These are phyloP conservation scores for Blastobotrys americana DNA, from an alignment of 805 yeast species.

Conservation along the genomic window DNA sequence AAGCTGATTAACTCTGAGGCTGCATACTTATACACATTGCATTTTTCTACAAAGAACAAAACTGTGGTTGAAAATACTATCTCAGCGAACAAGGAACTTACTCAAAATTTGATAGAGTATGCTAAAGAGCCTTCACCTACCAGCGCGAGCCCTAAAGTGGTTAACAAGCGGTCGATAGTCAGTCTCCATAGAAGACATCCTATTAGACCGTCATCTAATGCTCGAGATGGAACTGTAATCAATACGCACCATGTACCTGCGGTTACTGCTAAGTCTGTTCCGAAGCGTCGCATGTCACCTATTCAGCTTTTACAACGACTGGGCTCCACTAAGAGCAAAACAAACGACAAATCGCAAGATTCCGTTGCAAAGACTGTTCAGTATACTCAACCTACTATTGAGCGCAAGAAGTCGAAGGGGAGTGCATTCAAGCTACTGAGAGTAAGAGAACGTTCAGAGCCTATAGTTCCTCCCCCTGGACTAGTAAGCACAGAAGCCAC, in stretches of 20 bases:
- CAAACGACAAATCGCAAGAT: background rate
- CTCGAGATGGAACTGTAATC: constrained; percentile 2
- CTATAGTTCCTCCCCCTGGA: background rate
- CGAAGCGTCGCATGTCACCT: background rate
- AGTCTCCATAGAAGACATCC: constrained; percentile 2
- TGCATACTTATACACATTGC: constrained; percentile 31
- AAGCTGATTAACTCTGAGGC: constrained; percentile 35
- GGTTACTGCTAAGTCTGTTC: background rate
- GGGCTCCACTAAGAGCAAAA: background rate
- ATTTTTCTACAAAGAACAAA: constrained; percentile 33
- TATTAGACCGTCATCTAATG: constrained; percentile 1
- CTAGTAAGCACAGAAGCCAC: too few relatives aligned
- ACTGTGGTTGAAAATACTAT: constrained; percentile 26
- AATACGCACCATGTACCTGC: background rate
- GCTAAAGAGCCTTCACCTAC: constrained; percentile 23
- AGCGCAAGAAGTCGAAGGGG: constrained; percentile 1
- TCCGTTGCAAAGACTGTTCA: background rate
- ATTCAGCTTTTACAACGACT: background rate
- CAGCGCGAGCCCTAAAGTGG: constrained; percentile 4
- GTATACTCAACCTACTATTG: background rate
- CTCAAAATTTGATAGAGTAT: constrained; percentile 22
- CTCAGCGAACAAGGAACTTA: constrained; percentile 24
- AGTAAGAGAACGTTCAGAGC: background rate
- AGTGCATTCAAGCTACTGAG: background rate
- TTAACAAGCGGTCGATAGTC: background rate